Base-by-base conservation (phyloP, 345 rosid genomes). In the Gossypioides kirkii region DNA sequence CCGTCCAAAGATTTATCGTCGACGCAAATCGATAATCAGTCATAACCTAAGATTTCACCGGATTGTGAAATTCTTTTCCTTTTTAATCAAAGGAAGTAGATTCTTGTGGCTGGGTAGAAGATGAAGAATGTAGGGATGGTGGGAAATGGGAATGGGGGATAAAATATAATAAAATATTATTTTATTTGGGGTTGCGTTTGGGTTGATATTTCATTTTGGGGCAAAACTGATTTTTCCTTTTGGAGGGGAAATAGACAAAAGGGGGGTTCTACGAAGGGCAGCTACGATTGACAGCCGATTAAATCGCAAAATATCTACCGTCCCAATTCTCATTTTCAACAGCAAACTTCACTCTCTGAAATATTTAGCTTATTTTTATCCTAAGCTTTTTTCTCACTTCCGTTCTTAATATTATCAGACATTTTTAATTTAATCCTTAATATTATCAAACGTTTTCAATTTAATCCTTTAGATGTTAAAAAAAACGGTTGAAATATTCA, bases 1-100 rank as follows among this genome's bases (percentile, higher is more conserved):
- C 98, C 16, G 87, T 81, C 98, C 98, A 93, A 50, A 84, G 89
- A 76, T 89, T 95, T 90, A 86, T 91, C 65, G 91, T 58, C 70
- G 90, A 28, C 3, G 86, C 67, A 36, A 81, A 70, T 42, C 90
- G 76, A 77, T 81, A 84, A 56, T 89, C 93, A 43, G 84, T 82
- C 88, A 89, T 78, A 75, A 71, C 78, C 64, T 70, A 26, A 2
- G 58, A 38, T 38, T n/a, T 62, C 46, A 47, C 68, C 49, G 41
- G 68, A 38, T n/a, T 62, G 16, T 17, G 2, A 49, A 60, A 14
- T 26, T 7, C 0, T 25, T 13, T 46, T 23, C 16, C 47, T 50
- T 50, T 50, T 54, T 20, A 18, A 2, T 7, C 12, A 2, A 32
- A 38, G 45, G 68, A 62, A 38, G 25, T 23, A 8, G 18, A 5